Evolutionary conservation across 2,329 filamentous ascomycete genomes (phyloP), one percentile per base, ranked within the genome.

Genomic region (Blastomyces emzantsi): DNA sequence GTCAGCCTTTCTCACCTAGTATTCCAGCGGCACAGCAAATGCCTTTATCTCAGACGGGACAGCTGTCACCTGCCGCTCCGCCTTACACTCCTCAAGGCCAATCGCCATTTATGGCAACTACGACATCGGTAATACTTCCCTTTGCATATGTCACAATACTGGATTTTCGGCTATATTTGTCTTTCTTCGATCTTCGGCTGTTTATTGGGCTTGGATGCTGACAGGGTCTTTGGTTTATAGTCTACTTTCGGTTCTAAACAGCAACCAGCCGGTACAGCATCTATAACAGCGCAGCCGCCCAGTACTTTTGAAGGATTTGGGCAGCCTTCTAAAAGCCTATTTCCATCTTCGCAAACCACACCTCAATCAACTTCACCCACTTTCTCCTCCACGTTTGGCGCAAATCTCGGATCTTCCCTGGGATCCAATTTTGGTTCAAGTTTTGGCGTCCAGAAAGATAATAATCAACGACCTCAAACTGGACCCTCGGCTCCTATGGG

Each of bases 51-150:
- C 19, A 62, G 47, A 15, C 56, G 52, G 41, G 62, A 30, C 22
- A 51, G 25, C 49, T 66, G 6, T 67, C 69, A 54, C 62, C 67
- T 13, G 51, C 67, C 43, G 66, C 67, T 39, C 54, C 65, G 15
- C 59, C 57, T 43, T 67, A 66, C 47, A 36, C 51, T 7, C 65
- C 66, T 25, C 64, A 66, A 51, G 43, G 19, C 30, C 62, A 56
- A 19, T 55, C 30, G 22, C 25, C 39, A 13, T 63, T 45, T 41
- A 15, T 39, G 43, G 59, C 43, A 60, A 55, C 60, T 57, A 33
- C 55, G 52, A 36, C 22, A 39, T 39, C 45, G 60, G 60, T 61
- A 47, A 60, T 41, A 30, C 33, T 47, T 33, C 17, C 25, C 41
- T 15, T 15, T 8, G 3, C 15, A 19, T n/a, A 30, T 19, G 28